Conservation (phyloP, 116 monocot species). For the Iris pallida region DNA sequence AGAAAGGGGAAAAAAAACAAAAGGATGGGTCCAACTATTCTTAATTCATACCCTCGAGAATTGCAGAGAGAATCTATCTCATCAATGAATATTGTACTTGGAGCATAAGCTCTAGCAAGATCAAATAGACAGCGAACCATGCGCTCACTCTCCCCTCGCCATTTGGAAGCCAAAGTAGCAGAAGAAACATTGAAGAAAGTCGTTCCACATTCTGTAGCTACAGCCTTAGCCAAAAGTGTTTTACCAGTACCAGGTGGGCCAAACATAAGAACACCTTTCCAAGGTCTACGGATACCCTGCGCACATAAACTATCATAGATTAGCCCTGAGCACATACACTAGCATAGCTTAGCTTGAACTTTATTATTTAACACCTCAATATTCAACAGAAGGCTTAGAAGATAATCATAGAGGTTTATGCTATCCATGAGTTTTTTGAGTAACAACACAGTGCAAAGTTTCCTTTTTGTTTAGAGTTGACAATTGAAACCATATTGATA, state of each 20-base stretch:
- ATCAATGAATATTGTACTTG: constrained; percentile 98
- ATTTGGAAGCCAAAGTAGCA: constrained; percentile 97
- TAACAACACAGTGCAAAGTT: no score
- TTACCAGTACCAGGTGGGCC: constrained; percentile 98
- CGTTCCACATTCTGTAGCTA: constrained; percentile 97
- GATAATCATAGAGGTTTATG: no score
- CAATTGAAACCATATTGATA: no score
- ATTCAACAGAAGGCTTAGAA: no score
- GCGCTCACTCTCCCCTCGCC: constrained; percentile 99
- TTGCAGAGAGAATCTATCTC: constrained; percentile 99
- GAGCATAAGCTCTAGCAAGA: constrained; percentile 94
- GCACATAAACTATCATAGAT: background rate
- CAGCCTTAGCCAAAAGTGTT: constrained; percentile 94
- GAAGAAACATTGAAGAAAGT: constrained; percentile 99
- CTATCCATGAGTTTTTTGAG: no score
- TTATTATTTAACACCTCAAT: no score
- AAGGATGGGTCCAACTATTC: background rate
- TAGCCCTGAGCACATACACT: no score
- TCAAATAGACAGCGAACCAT: constrained; percentile 96
- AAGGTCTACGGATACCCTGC: constrained; percentile 91
- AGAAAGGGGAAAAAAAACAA: no score
- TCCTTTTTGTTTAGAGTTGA: no score
- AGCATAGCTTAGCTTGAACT: no score
- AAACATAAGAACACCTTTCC: constrained; percentile 99
- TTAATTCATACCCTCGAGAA: constrained; percentile 76